Conservation (phyloP, 2,329 filamentous ascomycete species). For the Coccinonectria pachysandricola region DNA sequence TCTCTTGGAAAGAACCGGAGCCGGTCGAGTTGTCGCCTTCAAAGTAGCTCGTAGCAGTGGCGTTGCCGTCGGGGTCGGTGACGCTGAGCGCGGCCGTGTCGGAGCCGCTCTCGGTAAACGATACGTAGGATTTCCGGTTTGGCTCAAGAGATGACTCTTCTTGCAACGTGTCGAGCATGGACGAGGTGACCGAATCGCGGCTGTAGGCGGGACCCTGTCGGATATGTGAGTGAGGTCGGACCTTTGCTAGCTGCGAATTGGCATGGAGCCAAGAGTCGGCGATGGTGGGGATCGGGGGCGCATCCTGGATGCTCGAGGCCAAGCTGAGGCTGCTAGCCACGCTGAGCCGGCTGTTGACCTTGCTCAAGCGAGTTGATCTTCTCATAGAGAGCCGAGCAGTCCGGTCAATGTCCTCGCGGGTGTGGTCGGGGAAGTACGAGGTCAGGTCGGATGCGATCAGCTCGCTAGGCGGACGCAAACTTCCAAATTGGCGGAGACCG, state of each 20-base stretch:
- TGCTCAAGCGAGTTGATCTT: constrained; percentile 81
- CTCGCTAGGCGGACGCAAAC: constrained; percentile 87
- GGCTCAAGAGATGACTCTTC: constrained; percentile 83
- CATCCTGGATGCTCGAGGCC: constrained; percentile 84
- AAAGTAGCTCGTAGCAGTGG: constrained; percentile 67
- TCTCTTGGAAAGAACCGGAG: constrained; percentile 67
- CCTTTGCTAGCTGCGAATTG: constrained; percentile 27
- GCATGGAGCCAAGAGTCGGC: constrained; percentile 79
- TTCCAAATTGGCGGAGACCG: constrained; percentile 73
- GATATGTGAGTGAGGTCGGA: constrained; percentile 39
- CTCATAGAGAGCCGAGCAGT: constrained; percentile 89
- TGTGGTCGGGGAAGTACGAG: constrained; percentile 94
- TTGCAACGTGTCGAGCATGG: constrained; percentile 77
- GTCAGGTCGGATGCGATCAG: constrained; percentile 93
- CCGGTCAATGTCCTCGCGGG: constrained; percentile 87
- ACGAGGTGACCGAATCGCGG: constrained; percentile 81
- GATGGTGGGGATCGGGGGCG: constrained; percentile 89
- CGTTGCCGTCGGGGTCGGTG: constrained; percentile 66
- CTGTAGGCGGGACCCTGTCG: constrained; percentile 37
- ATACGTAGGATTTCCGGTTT: constrained; percentile 94
- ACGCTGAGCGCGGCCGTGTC: constrained; percentile 62
- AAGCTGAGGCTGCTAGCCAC: constrained; percentile 90
- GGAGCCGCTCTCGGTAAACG: constrained; percentile 64
- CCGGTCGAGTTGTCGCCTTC: constrained; percentile 67
- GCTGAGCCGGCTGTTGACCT: constrained; percentile 84